These are phyloP conservation scores for Boletus patriciae DNA, from an alignment of 768 basidiomycete genomes.

Conservation along the genomic window DNA sequence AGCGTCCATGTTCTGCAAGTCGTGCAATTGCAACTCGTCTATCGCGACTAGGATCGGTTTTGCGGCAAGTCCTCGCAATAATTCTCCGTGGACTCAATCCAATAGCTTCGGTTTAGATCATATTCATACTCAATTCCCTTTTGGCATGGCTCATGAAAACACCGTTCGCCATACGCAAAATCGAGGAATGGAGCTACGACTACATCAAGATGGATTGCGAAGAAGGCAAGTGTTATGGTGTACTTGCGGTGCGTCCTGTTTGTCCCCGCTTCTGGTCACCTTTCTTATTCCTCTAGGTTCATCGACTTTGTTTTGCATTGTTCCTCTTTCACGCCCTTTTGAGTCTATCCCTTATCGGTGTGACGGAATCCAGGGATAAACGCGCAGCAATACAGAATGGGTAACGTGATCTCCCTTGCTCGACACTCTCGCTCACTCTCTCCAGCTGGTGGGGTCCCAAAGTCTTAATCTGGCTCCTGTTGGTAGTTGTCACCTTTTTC, in stretches of 20 bases:
- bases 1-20: constrained; percentile 97
- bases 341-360: constrained; percentile 76
- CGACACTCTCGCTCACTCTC: constrained; percentile 13
- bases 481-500: constrained; percentile 83
- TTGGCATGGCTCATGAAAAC: constrained; percentile 97
- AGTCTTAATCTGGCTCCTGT: constrained; percentile 81
- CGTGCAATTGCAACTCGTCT: constrained; percentile 98
- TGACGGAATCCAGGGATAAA: constrained; percentile 88
- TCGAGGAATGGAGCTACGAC: constrained; percentile 92
- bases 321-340: constrained; percentile 85
- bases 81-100: neutral
- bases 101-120: constrained; percentile 56
- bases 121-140: constrained; percentile 94
- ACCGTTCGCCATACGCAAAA: constrained; percentile 77
- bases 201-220: constrained; percentile 98
- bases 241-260: constrained; percentile 72
- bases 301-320: constrained; percentile 95
- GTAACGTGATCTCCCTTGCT: constrained; percentile 41
- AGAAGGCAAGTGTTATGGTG: constrained; percentile 92
- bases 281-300: constrained; percentile 52
- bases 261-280: neutral
- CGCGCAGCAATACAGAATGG: constrained; percentile 97
- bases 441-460: constrained; percentile 98
- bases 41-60: constrained; percentile 97
- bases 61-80: constrained; percentile 54